Conservation (phyloP, 768 basidiomycete genomes). For the Suillus bovinus region DNA sequence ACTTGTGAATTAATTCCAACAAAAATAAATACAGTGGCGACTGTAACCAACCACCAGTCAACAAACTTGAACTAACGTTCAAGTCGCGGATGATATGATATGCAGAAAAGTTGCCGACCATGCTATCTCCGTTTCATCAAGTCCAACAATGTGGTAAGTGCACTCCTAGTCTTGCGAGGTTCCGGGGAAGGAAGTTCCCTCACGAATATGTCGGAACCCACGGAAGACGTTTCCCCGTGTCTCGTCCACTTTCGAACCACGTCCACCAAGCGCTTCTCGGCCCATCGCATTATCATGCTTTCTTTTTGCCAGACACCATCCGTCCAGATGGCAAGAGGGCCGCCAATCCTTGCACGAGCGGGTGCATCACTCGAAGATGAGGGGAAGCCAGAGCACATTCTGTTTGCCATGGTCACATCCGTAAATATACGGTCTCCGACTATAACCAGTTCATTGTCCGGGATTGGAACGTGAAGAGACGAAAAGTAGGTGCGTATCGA, state of each 20-base stretch:
- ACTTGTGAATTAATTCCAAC: not conserved
- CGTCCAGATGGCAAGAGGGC: constrained; percentile 72
- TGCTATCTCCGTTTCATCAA: not conserved
- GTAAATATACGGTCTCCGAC: constrained; percentile 95
- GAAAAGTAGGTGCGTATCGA: constrained; percentile 77
- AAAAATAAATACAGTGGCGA: not conserved
- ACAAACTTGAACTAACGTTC: not conserved
- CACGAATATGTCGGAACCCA: not conserved
- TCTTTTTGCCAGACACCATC: constrained; percentile 70
- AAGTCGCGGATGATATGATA: not conserved
- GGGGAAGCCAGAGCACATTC: constrained; percentile 45
- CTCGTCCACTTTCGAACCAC: constrained; percentile 42
- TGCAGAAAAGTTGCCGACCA: not conserved
- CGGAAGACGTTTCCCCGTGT: not conserved
- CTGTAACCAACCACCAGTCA: not conserved
- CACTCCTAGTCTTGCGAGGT: not conserved
- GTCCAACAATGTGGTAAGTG: not conserved
- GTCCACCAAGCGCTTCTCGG: constrained; percentile 53
- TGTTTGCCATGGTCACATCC: constrained; percentile 83
- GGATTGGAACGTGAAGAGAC: constrained; percentile 53
- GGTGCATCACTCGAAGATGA: constrained; percentile 9
- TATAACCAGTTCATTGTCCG: constrained; percentile 67
- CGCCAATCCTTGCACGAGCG: constrained; percentile 20
- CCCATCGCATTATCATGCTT: constrained; percentile 57
- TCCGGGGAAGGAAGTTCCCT: not conserved